Evolutionary conservation across 148 eudicot species (phyloP).

Genomic region (Silene conica): DNA sequence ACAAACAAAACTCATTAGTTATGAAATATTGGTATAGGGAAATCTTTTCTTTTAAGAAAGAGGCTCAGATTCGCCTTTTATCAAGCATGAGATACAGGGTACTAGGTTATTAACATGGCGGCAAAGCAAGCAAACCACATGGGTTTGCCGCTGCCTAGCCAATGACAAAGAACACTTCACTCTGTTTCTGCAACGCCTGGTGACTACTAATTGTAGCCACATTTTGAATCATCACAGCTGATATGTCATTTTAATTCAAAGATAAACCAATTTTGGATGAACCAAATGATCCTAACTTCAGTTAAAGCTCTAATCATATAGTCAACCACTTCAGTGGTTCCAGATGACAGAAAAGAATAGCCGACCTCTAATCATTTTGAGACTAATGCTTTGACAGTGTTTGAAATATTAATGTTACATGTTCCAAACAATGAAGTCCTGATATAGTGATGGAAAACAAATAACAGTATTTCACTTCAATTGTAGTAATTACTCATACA

Average conservation of each 20-base stretch:
- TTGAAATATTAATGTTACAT: too few species aligned
- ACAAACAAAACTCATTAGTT: not conserved
- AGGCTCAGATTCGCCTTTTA: constrained; percentile 26
- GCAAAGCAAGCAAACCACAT: constrained; percentile 18
- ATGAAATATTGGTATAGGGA: not conserved
- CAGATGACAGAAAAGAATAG: too few species aligned
- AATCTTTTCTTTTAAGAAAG: not conserved
- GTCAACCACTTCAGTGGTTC: too few species aligned
- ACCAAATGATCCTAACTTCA: not conserved
- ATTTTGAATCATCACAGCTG: constrained; percentile 21
- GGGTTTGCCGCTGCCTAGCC: constrained; percentile 27
- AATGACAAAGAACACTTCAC: constrained; percentile 1
- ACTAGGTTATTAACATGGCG: constrained; percentile 10
- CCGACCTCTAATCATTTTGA: too few species aligned
- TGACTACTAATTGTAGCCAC: not conserved
- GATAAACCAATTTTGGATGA: not conserved
- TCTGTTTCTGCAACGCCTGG: constrained; percentile 11
- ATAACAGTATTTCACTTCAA: too few species aligned
- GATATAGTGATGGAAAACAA: too few species aligned
- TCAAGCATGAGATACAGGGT: constrained; percentile 9
- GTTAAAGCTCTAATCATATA: too few species aligned
- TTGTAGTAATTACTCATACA: too few species aligned
- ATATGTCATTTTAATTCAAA: too few species aligned
- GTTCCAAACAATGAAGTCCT: too few species aligned
- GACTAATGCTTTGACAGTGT: not conserved